Base-by-base conservation (phyloP, 257 asterid species). In the Solanum sitiens region DNA sequence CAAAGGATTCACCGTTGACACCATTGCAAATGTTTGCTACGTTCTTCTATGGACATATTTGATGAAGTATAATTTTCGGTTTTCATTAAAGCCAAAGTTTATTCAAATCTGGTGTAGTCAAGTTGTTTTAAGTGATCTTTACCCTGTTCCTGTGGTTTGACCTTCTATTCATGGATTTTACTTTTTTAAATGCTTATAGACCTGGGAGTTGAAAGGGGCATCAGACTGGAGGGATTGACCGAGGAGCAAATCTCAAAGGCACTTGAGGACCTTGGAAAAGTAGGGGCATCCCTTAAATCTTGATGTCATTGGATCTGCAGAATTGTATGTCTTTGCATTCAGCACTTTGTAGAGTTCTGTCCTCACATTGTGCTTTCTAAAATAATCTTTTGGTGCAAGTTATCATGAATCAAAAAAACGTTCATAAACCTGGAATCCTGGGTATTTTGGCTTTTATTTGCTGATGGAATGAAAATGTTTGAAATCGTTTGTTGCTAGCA, bases 191-290 rank as follows among this genome's bases (percentile, higher is more conserved):
- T 73, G 4, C 83, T 44, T 32, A 63, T 86, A 96, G 99, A 92
- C 76, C 82, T 92, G 91, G 99, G 98, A 87, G 92, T 95, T 53
- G 99, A 95, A 91, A 94, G 93, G 88, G 98, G 98, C 75, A 88
- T 96, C 83, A 93, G 87, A 23, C 89, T 96, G 89, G 94, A 95
- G 80, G 98, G 98, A 88, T 90, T 94, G 90, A 92, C 77, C 5
- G 98, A 95, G 92, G 93, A 91, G 79, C 96, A 96, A 87, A 94
- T 96, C 73, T 87, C 95, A 30, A 94, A 92, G 91, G 98, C 96
- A 74, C 95, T 96, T 37, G 95, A 95, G 92, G 96, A 94, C 89
- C 95, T 96, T 87, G 92, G 91, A 70, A 94, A 93, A 93, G 94
- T 91, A 39, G 98, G 95, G 83, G 94, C 92, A 83, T 92, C 93